Evolutionary conservation across 306 rosid genomes (phyloP).

Genomic region (Hippophae gyantsensis): DNA sequence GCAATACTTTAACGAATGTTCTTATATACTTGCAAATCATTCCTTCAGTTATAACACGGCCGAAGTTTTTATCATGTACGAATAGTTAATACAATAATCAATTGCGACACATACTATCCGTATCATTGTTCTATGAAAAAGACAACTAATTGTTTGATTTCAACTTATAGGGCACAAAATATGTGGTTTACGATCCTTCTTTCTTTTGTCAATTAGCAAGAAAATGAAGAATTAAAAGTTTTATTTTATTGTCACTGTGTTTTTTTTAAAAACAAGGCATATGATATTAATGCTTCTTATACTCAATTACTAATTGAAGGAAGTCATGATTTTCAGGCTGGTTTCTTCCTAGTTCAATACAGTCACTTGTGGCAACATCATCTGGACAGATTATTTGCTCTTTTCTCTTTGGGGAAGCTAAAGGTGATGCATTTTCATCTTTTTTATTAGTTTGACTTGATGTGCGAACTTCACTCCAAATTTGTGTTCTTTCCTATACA

Average conservation of each 20-base stretch:
- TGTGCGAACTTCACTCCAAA: not conserved
- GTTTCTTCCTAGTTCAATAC: constrained; percentile 88
- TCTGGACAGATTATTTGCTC: constrained; percentile 56
- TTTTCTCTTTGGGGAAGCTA: constrained; percentile 59
- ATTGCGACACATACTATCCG: too few relatives aligned
- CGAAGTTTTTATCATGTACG: not conserved
- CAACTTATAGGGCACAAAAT: not conserved
- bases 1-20: constrained; percentile 10
- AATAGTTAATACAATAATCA: too few relatives aligned
- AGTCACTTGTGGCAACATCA: constrained; percentile 76
- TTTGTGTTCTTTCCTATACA: too few relatives aligned
- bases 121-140: too few relatives aligned
- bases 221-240: not conserved
- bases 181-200: not conserved
- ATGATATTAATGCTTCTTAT: not conserved
- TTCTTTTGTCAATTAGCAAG: not conserved
- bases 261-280: not conserved
- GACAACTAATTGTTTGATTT: too few relatives aligned
- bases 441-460: not conserved
- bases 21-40: not conserved
- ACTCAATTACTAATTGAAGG: not conserved
- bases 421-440: constrained; percentile 37
- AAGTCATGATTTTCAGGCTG: constrained; percentile 45
- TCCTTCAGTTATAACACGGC: not conserved
- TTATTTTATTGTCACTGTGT: too few relatives aligned